Conservation (phyloP, 1,284 basidiomycete genomes). For the Wallemia hederae region DNA sequence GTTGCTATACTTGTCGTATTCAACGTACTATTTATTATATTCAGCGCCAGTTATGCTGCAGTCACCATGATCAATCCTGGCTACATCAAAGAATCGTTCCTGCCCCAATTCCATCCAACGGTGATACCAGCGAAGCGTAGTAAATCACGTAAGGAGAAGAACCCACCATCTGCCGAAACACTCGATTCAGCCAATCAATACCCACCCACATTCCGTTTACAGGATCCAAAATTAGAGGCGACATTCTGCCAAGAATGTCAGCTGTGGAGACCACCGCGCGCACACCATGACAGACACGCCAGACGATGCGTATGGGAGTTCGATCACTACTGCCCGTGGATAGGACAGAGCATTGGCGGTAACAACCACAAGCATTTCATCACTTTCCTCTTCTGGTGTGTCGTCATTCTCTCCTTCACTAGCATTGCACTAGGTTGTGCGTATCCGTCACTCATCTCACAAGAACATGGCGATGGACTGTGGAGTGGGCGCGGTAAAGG, state of each 20-base stretch:
- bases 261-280: not conserved
- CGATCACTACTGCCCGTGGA: constrained; percentile 20
- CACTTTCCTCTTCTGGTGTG: constrained; percentile 33
- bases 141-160: not conserved
- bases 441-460: constrained; percentile 20
- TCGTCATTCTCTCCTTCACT: constrained; percentile 28
- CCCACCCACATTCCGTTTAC: not conserved
- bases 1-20: not conserved
- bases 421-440: constrained; percentile 24
- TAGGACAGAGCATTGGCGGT: constrained; percentile 54
- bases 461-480: constrained; percentile 23
- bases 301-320: constrained; percentile 8
- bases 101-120: not conserved
- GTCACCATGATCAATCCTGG: not conserved
- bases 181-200: not conserved
- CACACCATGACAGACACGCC: constrained; percentile 5
- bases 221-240: not conserved
- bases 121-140: not conserved
- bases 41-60: not conserved
- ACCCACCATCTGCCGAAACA: not conserved
- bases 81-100: not conserved
- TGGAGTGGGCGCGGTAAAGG: constrained; percentile 33
- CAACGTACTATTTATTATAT: not conserved
- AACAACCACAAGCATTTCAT: constrained; percentile 51
- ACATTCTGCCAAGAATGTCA: not conserved